These are phyloP conservation scores for Aspergillus indologenus DNA, from an alignment of 495 filamentous ascomycete species.

Conservation along the genomic window DNA sequence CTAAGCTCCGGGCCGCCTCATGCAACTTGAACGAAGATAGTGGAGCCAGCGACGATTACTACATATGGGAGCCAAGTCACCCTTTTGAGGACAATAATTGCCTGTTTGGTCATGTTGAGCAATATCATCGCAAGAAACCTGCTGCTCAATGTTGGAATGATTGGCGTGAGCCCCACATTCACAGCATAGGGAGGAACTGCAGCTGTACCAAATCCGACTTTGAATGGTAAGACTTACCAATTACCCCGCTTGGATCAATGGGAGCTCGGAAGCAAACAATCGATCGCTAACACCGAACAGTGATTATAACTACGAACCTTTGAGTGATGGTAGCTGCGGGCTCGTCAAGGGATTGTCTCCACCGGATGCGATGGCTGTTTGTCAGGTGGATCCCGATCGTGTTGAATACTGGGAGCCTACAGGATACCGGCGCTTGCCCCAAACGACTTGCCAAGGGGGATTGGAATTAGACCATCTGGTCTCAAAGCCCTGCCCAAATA, in stretches of 20 bases:
- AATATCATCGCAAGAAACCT: slow-evolving; percentile 85
- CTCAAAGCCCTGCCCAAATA: slow-evolving; percentile 63
- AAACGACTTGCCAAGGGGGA: slow-evolving; percentile 80
- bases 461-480: slow-evolving; percentile 61
- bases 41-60: slow-evolving; percentile 68
- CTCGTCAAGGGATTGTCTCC: slow-evolving; percentile 68
- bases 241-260: background rate
- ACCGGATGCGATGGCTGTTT: slow-evolving; percentile 63
- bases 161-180: slow-evolving; percentile 62
- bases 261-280: background rate
- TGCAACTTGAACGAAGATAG: slow-evolving; percentile 69
- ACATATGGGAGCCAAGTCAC: slow-evolving; percentile 80
- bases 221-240: slow-evolving; percentile 70
- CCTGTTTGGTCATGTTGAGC: slow-evolving; percentile 84
- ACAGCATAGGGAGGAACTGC: slow-evolving; percentile 67
- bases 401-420: slow-evolving; percentile 77
- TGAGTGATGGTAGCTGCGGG: slow-evolving; percentile 68
- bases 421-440: slow-evolving; percentile 86
- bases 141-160: slow-evolving; percentile 76
- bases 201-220: slow-evolving; percentile 79
- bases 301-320: slow-evolving; percentile 89
- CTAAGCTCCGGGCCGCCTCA: slow-evolving; percentile 61
- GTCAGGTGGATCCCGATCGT: slow-evolving; percentile 60
- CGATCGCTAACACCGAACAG: slow-evolving; percentile 37
- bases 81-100: slow-evolving; percentile 72